These are phyloP conservation scores for Isoetes taiwanensis DNA, from an alignment of 75 land plant genomes.

Conservation along the genomic window DNA sequence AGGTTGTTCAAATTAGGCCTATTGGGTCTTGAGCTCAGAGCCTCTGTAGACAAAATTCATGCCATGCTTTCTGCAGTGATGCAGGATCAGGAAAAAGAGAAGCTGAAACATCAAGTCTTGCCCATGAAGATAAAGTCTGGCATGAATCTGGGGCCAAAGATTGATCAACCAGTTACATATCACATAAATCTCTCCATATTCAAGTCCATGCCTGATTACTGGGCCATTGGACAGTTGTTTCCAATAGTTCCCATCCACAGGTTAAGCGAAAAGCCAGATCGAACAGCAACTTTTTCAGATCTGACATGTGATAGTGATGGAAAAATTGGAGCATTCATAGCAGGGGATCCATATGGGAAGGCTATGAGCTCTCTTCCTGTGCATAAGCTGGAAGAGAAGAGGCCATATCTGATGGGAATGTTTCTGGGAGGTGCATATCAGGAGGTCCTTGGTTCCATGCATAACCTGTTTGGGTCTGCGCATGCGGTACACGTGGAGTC, in stretches of 20 bases:
- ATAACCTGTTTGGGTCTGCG: conserved; percentile 81
- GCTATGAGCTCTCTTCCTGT: conserved; percentile 28
- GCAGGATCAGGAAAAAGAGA: no score
- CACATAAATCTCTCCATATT: conserved; percentile 76
- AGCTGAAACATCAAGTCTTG: no score
- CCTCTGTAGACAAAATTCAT: no score
- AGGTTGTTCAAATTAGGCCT: no score
- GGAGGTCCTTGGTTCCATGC: conserved; percentile 70
- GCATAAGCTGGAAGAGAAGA: conserved; percentile 34
- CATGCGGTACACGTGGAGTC: conserved; percentile 54
- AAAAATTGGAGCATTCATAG: conserved; percentile 59
- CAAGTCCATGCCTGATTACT: conserved; percentile 62
- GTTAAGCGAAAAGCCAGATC: conserved; percentile 46
- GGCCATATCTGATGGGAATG: conserved; percentile 78
- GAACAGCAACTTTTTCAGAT: conserved; percentile 55
- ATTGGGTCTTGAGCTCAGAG: no score
- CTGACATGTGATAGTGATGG: conserved; percentile 97
- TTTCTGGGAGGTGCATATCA: conserved; percentile 25
- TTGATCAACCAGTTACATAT: no score
- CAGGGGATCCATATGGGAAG: conserved; percentile 8
- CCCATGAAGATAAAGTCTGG: no score
- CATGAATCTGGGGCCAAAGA: no score
- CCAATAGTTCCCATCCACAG: conserved; percentile 82
- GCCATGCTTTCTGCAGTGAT: no score
- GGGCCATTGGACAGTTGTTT: conserved; percentile 47